A percentile compares a stretch with the other conserved stretches of the same genome.
Evolutionary conservation across 495 filamentous ascomycete species (phyloP).

Genomic region (Ascodesmis nigricans): DNA sequence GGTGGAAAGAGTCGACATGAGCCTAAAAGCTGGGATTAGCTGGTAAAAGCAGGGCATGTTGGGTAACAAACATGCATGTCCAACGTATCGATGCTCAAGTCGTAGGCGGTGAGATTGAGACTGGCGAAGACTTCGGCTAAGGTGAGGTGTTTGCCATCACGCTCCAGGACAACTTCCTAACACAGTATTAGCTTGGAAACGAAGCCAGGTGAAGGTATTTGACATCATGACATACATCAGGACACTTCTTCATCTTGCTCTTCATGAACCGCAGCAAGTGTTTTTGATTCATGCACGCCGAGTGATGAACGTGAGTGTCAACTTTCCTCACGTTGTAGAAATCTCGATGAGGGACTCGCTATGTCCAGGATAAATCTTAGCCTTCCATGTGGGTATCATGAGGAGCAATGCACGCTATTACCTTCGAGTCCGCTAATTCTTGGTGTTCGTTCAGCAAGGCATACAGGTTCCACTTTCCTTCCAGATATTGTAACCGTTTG

Average conservation of each 20-base stretch:
- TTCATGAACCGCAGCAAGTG: slow-evolving; percentile 96
- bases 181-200: too few relatives aligned
- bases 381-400: background rate
- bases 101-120: slow-evolving; percentile 90
- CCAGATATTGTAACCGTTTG: slow-evolving; percentile 76
- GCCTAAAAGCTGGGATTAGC: too few relatives aligned
- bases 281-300: slow-evolving; percentile 99
- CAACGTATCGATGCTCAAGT: slow-evolving; percentile 91
- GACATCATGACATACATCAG: slow-evolving; percentile 28
- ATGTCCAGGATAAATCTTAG: background rate
- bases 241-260: slow-evolving; percentile 95
- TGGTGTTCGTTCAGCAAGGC: slow-evolving; percentile 84
- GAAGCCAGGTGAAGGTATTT: too few relatives aligned
- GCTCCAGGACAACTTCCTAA: slow-evolving; percentile 64
- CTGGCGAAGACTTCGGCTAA: slow-evolving; percentile 86
- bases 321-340: slow-evolving; percentile 99
- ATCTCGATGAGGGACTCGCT: slow-evolving; percentile 79
- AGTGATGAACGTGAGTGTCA: slow-evolving; percentile 97
- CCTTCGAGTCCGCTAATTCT: slow-evolving; percentile 89
- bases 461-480: slow-evolving; percentile 91
- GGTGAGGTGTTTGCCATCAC: slow-evolving; percentile 83
- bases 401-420: background rate
- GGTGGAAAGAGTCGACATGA: slow-evolving; percentile 93
- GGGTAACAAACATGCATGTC: slow-evolving; percentile 90
- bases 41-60: too few relatives aligned